phyloP scores from a whole-genome alignment of 2,329 filamentous ascomycete genomes.

The Hirsutella minnesotensis region DNA sequence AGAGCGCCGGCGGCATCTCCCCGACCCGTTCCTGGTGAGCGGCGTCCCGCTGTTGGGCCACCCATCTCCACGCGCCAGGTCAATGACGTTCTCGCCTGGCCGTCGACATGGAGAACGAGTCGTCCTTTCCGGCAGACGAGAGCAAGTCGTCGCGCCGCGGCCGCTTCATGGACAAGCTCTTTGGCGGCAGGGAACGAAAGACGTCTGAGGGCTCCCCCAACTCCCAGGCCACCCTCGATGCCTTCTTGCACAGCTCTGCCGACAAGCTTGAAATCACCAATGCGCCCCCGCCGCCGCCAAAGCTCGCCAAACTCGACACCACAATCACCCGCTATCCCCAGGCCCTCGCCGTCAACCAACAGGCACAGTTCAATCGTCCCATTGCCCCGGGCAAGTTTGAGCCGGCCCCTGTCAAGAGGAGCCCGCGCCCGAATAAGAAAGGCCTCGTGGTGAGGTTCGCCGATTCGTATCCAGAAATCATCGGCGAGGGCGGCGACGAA shows the following conservation, averaged over 20 bases:
- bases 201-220: conserved; percentile 15
- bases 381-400: conserved; percentile 25
- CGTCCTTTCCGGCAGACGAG: conserved; percentile 24
- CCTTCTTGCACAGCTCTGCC: conserved; percentile 44
- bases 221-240: conserved; percentile 36
- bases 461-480: conserved; percentile 62
- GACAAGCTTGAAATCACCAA: conserved; percentile 44
- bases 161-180: conserved; percentile 53
- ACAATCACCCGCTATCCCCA: conserved; percentile 44
- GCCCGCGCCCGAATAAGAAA: conserved; percentile 42
- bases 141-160: conserved; percentile 32
- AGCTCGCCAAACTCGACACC: conserved; percentile 45
- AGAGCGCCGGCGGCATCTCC: not conserved
- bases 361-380: conserved; percentile 31
- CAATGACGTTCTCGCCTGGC: conserved; percentile 16
- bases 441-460: conserved; percentile 65
- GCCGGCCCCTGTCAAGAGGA: conserved; percentile 29
- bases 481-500: conserved; percentile 87
- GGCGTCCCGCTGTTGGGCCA: conserved; percentile 1
- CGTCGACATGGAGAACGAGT: conserved; percentile 33
- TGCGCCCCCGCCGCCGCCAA: conserved; percentile 32
- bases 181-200: conserved; percentile 32
- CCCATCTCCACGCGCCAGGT: conserved; percentile 8
- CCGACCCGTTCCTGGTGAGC: not conserved
- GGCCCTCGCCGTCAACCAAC: conserved; percentile 32